Evolutionary conservation across 495 filamentous ascomycete genomes (phyloP), one percentile per base, ranked within the genome.

Genomic region (Aspergillus sclerotioniger): DNA sequence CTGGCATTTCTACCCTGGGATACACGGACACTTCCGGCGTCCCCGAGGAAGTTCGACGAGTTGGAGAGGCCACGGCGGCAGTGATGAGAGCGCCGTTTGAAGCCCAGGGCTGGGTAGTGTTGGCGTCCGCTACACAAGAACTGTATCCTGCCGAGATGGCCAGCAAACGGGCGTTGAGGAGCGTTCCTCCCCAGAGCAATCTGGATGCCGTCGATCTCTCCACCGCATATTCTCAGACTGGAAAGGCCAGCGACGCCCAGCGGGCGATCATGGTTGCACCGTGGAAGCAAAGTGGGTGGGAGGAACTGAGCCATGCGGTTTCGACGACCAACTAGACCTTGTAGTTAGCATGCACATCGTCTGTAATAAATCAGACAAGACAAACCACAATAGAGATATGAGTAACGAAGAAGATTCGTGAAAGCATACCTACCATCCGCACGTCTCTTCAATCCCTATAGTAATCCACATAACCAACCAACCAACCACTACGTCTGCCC

Each of bases 211-310:
- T 79, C 19, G 87, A 88, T 56, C 73, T 98, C 51, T 85, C 89
- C 13, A 71, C 77, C 65, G 88, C 89, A n/a, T 90, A 89, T 75
- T 84, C 88, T 2, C 89, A 90, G 9, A 89, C 88, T 8, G 85
- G 87, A 20, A 84, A 79, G 51, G 75, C 84, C 12, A 79, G 79
- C 33, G 90, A 94, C 75, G 88, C 88, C 20, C 86, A 96, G 71
- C 81, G 80, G 57, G 88, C 87, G 31, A 80, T 94, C 52, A 82
- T 94, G 77, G 63, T 94, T 51, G 87, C 93, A 28, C 95, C 94
- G 21, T 97, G 91, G 91, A 77, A 67, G 50, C 69, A 59, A 37
- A 70, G 71, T 21, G 88, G 87, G 6, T 96, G 92, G 92, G 71
- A 75, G 37, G 76, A 65, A 48, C 54, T 80, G 54, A 62, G 49